phyloP scores from a whole-genome alignment of 2,329 filamentous ascomycete genomes.

The Cytospora paraplurivora region DNA sequence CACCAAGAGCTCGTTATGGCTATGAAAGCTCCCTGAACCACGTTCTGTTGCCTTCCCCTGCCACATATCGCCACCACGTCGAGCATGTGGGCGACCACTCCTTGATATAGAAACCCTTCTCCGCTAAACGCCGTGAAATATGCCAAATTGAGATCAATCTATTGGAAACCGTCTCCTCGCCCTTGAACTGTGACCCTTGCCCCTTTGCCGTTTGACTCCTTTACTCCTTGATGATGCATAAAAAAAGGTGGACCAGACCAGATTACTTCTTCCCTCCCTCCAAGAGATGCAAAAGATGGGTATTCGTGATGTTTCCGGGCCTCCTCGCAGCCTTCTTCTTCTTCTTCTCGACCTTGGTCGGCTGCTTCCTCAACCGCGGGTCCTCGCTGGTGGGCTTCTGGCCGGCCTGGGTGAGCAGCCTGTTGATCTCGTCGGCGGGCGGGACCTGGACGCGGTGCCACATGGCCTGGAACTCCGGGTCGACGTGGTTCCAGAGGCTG shows the following conservation, averaged over 20 bases:
- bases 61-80: neutral
- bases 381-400: conserved; percentile 85
- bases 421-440: conserved; percentile 72
- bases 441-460: conserved; percentile 84
- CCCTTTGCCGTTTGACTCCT: conserved; percentile 14
- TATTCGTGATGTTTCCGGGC: conserved; percentile 81
- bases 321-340: conserved; percentile 68
- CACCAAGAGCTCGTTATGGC: neutral
- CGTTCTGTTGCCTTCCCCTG: neutral
- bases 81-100: neutral
- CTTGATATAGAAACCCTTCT: neutral
- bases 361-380: conserved; percentile 59
- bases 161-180: conserved; percentile 4
- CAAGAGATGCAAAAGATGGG: conserved; percentile 80
- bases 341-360: conserved; percentile 69
- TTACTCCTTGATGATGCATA: conserved; percentile 25
- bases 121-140: conserved; percentile 17
- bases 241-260: neutral
- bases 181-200: neutral
- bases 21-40: conserved; percentile 1
- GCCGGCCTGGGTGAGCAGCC: conserved; percentile 73
- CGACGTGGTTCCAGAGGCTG: conserved; percentile 72
- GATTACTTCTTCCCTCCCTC: conserved; percentile 63
- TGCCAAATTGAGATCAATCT: conserved; percentile 18
- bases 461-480: conserved; percentile 78